phyloP scores from a whole-genome alignment of 106 monocot genomes.

The Triglochin maritima region DNA sequence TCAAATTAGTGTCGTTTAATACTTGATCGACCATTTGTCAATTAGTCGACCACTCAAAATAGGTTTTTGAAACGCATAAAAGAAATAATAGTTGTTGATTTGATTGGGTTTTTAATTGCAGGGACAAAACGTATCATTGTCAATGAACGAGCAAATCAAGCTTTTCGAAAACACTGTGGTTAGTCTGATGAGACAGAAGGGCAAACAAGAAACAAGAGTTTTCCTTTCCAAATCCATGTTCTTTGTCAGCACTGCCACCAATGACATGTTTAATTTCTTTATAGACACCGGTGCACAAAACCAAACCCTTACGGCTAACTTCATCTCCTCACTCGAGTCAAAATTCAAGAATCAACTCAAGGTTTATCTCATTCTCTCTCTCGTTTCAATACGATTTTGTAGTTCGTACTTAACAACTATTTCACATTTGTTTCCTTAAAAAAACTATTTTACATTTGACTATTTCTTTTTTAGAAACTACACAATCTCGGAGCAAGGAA shows the following conservation, averaged over 20 bases:
- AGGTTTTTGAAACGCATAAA: too few species aligned
- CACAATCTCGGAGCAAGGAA: slow-evolving; percentile 28
- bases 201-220: neutral
- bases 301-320: neutral
- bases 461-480: slow-evolving; percentile 18
- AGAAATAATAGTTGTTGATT: too few species aligned
- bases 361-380: neutral
- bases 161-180: slow-evolving; percentile 1
- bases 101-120: slow-evolving; percentile 2
- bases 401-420: too few species aligned
- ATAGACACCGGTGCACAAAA: neutral
- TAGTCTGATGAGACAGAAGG: neutral
- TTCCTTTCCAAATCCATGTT: slow-evolving; percentile 39
- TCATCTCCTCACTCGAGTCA: neutral
- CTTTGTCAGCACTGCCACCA: slow-evolving; percentile 32
- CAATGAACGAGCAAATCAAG: slow-evolving; percentile 17
- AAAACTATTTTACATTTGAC: too few species aligned
- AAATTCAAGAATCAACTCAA: slow-evolving; percentile 15
- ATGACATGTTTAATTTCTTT: slow-evolving; percentile 28
- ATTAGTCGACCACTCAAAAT: too few species aligned
- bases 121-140: slow-evolving; percentile 2
- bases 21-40: too few species aligned
- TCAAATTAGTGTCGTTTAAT: too few species aligned
- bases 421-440: too few species aligned
- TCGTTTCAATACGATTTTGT: too few species aligned